phyloP scores from a whole-genome alignment of 495 filamentous ascomycete species.

The Aspergillus sclerotioniger region DNA sequence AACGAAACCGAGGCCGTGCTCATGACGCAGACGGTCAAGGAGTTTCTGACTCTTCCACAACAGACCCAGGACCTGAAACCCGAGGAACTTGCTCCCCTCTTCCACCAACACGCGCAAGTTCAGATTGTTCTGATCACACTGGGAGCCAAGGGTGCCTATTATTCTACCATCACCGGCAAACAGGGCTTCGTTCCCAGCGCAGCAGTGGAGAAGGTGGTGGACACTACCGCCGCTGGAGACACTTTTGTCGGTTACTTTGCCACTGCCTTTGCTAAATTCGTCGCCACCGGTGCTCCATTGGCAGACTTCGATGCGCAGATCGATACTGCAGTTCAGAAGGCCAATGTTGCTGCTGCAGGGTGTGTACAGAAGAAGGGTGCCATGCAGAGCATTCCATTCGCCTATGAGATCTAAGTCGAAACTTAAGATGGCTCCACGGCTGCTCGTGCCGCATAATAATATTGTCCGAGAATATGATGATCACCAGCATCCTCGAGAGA shows the following conservation, averaged over 20 bases:
- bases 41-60: constrained; percentile 30
- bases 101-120: constrained; percentile 62
- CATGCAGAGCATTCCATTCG: constrained; percentile 87
- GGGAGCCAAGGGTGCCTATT: constrained; percentile 64
- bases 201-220: constrained; percentile 68
- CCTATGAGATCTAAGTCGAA: constrained; percentile 61
- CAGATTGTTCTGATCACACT: constrained; percentile 79
- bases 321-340: constrained; percentile 60
- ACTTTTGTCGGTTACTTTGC: constrained; percentile 71
- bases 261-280: constrained; percentile 52
- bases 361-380: constrained; percentile 78
- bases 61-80: constrained; percentile 49
- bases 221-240: constrained; percentile 94
- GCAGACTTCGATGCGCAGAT: constrained; percentile 49
- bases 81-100: constrained; percentile 52
- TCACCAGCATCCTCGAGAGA: too few relatives aligned
- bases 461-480: too few relatives aligned
- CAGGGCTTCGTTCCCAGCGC: constrained; percentile 40
- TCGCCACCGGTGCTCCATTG: constrained; percentile 56
- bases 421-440: too few relatives aligned
- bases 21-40: constrained; percentile 49
- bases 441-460: too few relatives aligned
- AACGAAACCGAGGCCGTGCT: constrained; percentile 90
- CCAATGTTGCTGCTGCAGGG: constrained; percentile 70
- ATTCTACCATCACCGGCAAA: not conserved